Percentiles rank a stretch among this genome's conserved stretches.
These are phyloP conservation scores for Microbotryum scabiosae DNA, from an alignment of 1,284 basidiomycete genomes.

Conservation along the genomic window DNA sequence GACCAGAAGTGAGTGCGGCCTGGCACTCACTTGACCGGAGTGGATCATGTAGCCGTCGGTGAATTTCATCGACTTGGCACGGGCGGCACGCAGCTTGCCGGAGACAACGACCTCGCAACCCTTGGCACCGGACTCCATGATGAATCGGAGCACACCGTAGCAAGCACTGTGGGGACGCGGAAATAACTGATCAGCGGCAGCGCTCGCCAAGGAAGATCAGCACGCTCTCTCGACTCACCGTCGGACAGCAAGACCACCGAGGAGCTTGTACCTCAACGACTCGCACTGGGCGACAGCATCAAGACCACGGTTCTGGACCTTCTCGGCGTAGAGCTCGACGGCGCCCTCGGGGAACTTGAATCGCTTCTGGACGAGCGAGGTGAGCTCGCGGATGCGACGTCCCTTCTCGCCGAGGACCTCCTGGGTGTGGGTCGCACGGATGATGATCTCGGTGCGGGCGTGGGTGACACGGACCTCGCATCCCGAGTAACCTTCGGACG, in stretches of 20 bases:
- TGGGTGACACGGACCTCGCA: slow-evolving; percentile 99
- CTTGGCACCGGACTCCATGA: slow-evolving; percentile 99
- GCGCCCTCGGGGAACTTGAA: slow-evolving; percentile 99
- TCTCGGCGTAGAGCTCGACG: slow-evolving; percentile 98
- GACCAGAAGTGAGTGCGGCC: background rate
- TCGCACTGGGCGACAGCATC: slow-evolving; percentile 99
- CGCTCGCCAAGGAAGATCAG: background rate
- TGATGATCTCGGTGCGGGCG: slow-evolving; percentile 99
- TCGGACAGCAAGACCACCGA: slow-evolving; percentile 98
- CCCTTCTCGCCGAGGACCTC: slow-evolving; percentile 99
- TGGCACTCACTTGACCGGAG: slow-evolving; percentile 54
- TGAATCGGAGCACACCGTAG: slow-evolving; percentile 99
- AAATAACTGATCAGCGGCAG: background rate
- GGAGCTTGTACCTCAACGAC: slow-evolving; percentile 96
- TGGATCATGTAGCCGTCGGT: slow-evolving; percentile 99
- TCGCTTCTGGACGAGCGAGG: slow-evolving; percentile 95
- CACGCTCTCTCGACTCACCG: slow-evolving; percentile 51
- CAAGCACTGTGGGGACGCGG: slow-evolving; percentile 60
- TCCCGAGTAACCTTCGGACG: slow-evolving; percentile 99
- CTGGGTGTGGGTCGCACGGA: slow-evolving; percentile 99
- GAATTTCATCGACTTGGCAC: slow-evolving; percentile 99
- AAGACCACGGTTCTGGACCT: slow-evolving; percentile 97
- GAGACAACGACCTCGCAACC: slow-evolving; percentile 99
- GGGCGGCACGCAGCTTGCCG: slow-evolving; percentile 98
- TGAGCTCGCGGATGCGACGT: slow-evolving; percentile 97